phyloP scores from a whole-genome alignment of 331 rosid genomes.

The Erythrophleum ivorense region DNA sequence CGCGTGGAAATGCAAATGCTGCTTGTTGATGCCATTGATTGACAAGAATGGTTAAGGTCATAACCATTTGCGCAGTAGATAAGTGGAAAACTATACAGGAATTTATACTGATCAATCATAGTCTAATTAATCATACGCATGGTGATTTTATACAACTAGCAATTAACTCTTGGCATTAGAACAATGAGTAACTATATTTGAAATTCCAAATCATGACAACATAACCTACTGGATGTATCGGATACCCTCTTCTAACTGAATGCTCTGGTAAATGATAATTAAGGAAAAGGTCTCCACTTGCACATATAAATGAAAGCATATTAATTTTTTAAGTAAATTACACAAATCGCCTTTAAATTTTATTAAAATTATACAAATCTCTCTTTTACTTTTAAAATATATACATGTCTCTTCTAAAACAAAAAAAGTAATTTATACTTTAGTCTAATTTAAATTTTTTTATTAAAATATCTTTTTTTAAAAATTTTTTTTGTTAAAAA shows the following conservation, averaged over 20 bases:
- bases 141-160: slow-evolving; percentile 2
- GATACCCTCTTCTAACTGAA: not conserved
- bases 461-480: no score
- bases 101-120: slow-evolving; percentile 33
- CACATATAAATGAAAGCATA: slow-evolving; percentile 4
- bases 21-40: no score
- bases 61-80: slow-evolving; percentile 17
- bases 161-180: not conserved
- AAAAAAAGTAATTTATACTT: no score
- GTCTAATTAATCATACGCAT: not conserved
- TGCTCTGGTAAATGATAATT: not conserved
- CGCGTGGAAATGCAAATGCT: no score
- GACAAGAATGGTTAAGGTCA: not conserved
- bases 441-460: no score
- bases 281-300: slow-evolving; percentile 41
- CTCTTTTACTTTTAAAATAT: no score
- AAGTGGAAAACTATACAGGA: slow-evolving; percentile 25
- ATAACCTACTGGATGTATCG: slow-evolving; percentile 27
- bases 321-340: not conserved
- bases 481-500: no score
- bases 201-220: slow-evolving; percentile 29
- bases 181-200: not conserved
- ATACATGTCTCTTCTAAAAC: no score
- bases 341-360: no score
- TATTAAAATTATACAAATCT: no score